phyloP scores from a whole-genome alignment of 169 alveolate genomes.

The Cryptosporidium parvum region DNA sequence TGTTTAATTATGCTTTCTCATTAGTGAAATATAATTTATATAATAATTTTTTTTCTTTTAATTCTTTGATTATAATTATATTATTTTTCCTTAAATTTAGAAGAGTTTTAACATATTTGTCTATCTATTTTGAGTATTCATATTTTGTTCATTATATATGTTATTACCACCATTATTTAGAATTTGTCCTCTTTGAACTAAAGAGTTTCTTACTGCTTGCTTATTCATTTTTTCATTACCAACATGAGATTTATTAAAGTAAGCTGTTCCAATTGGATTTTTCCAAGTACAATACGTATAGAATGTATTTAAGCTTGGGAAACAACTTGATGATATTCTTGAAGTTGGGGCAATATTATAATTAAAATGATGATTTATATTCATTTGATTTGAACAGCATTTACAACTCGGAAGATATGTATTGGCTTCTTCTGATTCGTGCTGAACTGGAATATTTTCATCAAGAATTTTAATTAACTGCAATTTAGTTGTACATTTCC shows the following conservation, averaged over 20 bases:
- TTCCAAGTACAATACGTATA: slow-evolving; percentile 54
- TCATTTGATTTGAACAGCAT: slow-evolving; percentile 22
- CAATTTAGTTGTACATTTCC: slow-evolving; percentile 47
- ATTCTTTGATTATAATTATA: background rate
- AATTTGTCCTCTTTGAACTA: slow-evolving; percentile 9
- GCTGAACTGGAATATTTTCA: slow-evolving; percentile 52
- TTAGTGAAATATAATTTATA: background rate
- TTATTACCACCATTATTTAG: background rate
- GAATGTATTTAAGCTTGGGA: slow-evolving; percentile 35
- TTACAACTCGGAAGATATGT: slow-evolving; percentile 47
- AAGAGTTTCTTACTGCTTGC: slow-evolving; percentile 9
- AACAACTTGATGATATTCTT: slow-evolving; percentile 44
- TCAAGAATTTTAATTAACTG: slow-evolving; percentile 24
- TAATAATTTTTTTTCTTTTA: background rate
- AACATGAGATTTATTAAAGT: background rate
- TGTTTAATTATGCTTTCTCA: background rate
- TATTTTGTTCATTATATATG: slow-evolving; percentile 33
- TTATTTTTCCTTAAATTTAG: background rate
- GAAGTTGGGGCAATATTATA: background rate
- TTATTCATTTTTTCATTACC: background rate
- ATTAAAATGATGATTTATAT: background rate
- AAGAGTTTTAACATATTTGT: background rate
- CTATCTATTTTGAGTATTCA: slow-evolving; percentile 51
- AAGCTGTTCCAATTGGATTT: background rate
- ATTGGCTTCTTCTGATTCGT: slow-evolving; percentile 46